Evolutionary conservation across 1,284 basidiomycete genomes (phyloP), one percentile per base, ranked within the genome.

Genomic region (Cutaneotrichosporon arboriforme): DNA sequence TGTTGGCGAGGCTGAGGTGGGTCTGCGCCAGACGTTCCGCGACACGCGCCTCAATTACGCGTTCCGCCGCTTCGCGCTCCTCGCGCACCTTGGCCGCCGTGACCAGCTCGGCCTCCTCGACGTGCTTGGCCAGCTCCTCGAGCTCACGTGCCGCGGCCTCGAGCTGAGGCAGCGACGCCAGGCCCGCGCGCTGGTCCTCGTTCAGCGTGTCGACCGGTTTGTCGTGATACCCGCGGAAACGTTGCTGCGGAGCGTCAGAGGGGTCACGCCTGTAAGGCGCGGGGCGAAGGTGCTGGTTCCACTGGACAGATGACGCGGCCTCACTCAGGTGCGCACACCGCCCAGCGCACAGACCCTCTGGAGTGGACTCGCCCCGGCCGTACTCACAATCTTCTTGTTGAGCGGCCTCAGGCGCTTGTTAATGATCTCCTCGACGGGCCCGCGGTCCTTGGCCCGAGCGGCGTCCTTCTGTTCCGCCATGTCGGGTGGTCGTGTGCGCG

Each of bases 381-480:
- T 14, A 81, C 85, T 64, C 69, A 88, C 90, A 58, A 90, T 86
- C 77, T 91, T 92, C 78, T 91, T 91, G 55, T 79, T 80, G 31
- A 87, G 79, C 37, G 80, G 78, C 61, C 86, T 86, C 63, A 88
- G 74, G 43, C 88, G 81, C 76, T 89, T 90, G 63, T 80, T 79
- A 52, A 91, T 75, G 59, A 90, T 79, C 44, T 91, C 88, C 49
- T 85, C 82, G 51, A 87, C 80, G 10, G 86, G 84, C 60, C 85
- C 71, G 45, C 65, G 64, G 54, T 62, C 65, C 34, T 39, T 38
- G 20, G 46, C 14, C 36, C 21, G 35, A n/a, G 15, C 43, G 15
- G 31, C 33, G 15, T 54, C 47, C 47, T 53, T 44, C 37, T 17
- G 47, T 8, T 38, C 41, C 10, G 37, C 15, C 40, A 46, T 40